phyloP scores from a whole-genome alignment of 176 grass and related monocot genomes.

The Echinochloa phyllopogon region DNA sequence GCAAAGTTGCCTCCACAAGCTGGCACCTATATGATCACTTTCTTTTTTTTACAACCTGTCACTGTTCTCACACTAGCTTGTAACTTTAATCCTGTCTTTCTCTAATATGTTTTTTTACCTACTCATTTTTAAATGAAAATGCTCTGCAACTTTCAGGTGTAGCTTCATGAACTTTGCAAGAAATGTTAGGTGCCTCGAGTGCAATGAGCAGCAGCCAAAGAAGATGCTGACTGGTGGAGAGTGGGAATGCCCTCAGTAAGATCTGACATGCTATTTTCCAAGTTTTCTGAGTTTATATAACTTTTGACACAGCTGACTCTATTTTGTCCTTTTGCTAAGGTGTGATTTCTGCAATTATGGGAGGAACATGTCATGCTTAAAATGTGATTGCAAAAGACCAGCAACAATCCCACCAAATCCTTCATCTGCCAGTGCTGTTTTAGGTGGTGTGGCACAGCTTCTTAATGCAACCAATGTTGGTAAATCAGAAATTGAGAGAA shows the following conservation, averaged over 20 bases:
- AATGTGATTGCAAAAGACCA: conserved; percentile 82
- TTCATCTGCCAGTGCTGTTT: conserved; percentile 35
- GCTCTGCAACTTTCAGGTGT: conserved; percentile 67
- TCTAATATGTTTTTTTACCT: background rate
- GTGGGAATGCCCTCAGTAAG: conserved; percentile 99
- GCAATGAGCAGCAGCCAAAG: conserved; percentile 73
- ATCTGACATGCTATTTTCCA: conserved; percentile 25
- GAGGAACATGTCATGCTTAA: conserved; percentile 88
- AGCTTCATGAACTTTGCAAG: conserved; percentile 95
- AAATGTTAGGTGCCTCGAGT: conserved; percentile 86
- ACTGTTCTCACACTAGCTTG: conserved; percentile 11
- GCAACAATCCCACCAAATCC: conserved; percentile 50
- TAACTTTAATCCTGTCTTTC: conserved; percentile 15
- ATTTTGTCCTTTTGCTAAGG: conserved; percentile 50
- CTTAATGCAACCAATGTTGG: conserved; percentile 54
- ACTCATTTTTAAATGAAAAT: conserved; percentile 21
- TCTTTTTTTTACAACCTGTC: conserved; percentile 14
- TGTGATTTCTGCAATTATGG: conserved; percentile 93
- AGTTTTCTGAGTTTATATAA: background rate
- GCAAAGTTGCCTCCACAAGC: conserved; percentile 23
- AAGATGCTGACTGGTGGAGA: conserved; percentile 79
- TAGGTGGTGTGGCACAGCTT: conserved; percentile 64
- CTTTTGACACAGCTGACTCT: conserved; percentile 39
- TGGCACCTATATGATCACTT: conserved; percentile 7
- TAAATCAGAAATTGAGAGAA: conserved; percentile 70